phyloP scores from a whole-genome alignment of 768 basidiomycete species.

The Phanerodontia chrysosporium region DNA sequence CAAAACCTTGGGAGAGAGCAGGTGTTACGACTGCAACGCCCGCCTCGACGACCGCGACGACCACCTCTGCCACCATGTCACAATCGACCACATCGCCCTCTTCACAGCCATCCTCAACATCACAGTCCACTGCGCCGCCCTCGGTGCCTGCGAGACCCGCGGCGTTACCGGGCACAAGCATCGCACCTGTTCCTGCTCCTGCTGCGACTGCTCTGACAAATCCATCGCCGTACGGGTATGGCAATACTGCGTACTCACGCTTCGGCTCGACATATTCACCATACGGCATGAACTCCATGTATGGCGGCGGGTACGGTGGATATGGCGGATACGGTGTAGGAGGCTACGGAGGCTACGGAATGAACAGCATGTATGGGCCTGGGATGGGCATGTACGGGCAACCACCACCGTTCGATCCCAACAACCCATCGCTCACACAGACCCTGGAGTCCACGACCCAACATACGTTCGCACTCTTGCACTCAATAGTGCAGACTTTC shows the following conservation, averaged over 20 bases:
- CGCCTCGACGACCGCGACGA: slow-evolving; percentile 21
- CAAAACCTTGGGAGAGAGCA: slow-evolving; percentile 84
- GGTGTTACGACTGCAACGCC: slow-evolving; percentile 35
- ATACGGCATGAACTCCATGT: slow-evolving; percentile 39
- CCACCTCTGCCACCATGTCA: slow-evolving; percentile 8
- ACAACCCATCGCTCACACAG: slow-evolving; percentile 71
- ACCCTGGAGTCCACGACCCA: slow-evolving; percentile 87
- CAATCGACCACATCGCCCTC: slow-evolving; percentile 19
- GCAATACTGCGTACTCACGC: slow-evolving; percentile 44
- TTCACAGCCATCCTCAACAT: slow-evolving; percentile 11
- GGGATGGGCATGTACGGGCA: slow-evolving; percentile 33
- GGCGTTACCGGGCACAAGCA: slow-evolving; percentile 31
- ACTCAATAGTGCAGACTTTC: slow-evolving; percentile 94
- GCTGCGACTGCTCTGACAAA: slow-evolving; percentile 24
- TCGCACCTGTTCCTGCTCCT: slow-evolving; percentile 22
- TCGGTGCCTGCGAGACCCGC: slow-evolving; percentile 65
- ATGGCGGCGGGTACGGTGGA: slow-evolving; percentile 31
- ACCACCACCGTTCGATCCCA: slow-evolving; percentile 40
- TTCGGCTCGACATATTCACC: slow-evolving; percentile 37
- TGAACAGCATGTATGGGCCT: slow-evolving; percentile 38
- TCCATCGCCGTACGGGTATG: slow-evolving; percentile 35
- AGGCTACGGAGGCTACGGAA: slow-evolving; percentile 27
- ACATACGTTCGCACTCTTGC: slow-evolving; percentile 88
- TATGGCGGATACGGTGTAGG: slow-evolving; percentile 28
- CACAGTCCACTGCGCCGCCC: slow-evolving; percentile 20